Conservation (phyloP, 2,329 filamentous ascomycete species). For the Dothistroma pini region DNA sequence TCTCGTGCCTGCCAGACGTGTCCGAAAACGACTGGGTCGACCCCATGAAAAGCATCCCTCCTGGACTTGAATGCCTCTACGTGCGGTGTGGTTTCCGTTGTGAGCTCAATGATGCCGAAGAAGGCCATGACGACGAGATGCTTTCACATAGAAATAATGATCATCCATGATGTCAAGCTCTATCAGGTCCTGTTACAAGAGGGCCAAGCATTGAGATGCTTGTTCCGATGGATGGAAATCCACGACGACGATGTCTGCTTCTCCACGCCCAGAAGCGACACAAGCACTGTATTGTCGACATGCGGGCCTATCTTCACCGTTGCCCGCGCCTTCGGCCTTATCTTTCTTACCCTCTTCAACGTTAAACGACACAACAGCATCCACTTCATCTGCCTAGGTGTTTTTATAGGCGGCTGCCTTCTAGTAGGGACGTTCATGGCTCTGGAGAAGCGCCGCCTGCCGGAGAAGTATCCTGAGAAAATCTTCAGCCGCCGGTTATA, state of each 20-base stretch:
- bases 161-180: too few species aligned
- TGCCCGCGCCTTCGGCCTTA: conserved; percentile 71
- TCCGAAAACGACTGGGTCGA: too few species aligned
- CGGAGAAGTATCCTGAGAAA: conserved; percentile 70
- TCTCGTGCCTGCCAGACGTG: too few species aligned
- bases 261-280: conserved; percentile 63
- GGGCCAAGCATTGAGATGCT: too few species aligned
- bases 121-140: too few species aligned
- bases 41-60: too few species aligned
- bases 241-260: conserved; percentile 76
- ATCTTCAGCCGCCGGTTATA: conserved; percentile 71
- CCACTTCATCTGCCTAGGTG: conserved; percentile 69
- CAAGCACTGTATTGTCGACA: conserved; percentile 58
- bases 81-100: too few species aligned
- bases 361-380: conserved; percentile 61
- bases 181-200: too few species aligned
- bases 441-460: conserved; percentile 79
- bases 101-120: too few species aligned
- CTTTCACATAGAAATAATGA: too few species aligned
- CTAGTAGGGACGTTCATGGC: conserved; percentile 81
- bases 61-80: too few species aligned
- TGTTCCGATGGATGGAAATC: too few species aligned
- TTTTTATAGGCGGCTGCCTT: conserved; percentile 82
- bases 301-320: conserved; percentile 65
- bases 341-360: conserved; percentile 79